These are phyloP conservation scores for Fraxinus sp. DNA, from an alignment of 305 asterid genomes.

Conservation along the genomic window DNA sequence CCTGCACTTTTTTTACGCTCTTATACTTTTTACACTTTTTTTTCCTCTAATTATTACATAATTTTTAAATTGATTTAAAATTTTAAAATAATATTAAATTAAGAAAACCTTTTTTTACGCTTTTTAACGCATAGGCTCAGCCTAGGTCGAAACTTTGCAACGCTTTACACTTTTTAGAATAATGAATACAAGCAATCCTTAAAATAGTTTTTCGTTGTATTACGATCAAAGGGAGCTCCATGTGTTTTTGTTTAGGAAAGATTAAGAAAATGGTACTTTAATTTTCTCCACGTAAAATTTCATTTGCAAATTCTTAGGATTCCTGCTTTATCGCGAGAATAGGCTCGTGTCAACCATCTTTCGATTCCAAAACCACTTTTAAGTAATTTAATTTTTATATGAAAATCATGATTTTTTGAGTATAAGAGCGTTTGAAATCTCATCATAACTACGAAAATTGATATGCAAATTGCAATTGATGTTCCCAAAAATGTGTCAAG, in stretches of 20 bases:
- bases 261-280: neutral
- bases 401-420: neutral
- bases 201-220: conserved; percentile 18
- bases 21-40: too few relatives aligned
- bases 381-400: neutral
- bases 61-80: too few relatives aligned
- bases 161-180: too few relatives aligned
- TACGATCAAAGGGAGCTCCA: conserved; percentile 35
- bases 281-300: conserved; percentile 4
- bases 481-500: too few relatives aligned
- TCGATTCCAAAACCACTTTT: neutral
- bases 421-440: neutral
- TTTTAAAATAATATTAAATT: too few relatives aligned
- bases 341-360: neutral
- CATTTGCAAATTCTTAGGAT: conserved; percentile 24
- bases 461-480: neutral
- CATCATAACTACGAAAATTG: neutral
- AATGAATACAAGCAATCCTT: conserved; percentile 14
- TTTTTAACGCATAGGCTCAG: too few relatives aligned
- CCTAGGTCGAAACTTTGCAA: too few relatives aligned
- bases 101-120: too few relatives aligned
- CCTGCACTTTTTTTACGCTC: too few relatives aligned
- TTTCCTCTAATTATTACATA: too few relatives aligned
- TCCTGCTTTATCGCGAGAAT: neutral
- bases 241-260: conserved; percentile 31